Percentiles rank a stretch among this genome's conserved stretches.
Conservation (phyloP, 202 grass and related monocot species). For the Schoenoplectus triqueter region DNA sequence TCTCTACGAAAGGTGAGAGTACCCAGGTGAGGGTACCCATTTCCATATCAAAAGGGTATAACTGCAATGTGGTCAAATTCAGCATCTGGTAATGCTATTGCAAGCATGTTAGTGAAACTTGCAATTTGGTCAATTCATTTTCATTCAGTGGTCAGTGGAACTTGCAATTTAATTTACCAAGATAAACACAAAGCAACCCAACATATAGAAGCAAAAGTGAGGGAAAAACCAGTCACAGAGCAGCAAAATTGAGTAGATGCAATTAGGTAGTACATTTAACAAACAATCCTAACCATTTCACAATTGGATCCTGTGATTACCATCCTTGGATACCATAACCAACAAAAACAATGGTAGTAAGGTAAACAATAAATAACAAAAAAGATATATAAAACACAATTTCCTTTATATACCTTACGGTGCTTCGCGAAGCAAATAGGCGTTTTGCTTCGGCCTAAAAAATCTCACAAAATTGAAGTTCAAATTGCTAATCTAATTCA, state of each 20-base stretch:
- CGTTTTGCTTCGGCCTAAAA: too few relatives aligned
- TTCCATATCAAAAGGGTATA: not conserved
- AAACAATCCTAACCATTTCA: not conserved
- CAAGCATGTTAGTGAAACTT: slow-evolving; percentile 5
- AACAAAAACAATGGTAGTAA: slow-evolving; percentile 2
- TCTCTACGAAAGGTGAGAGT: not conserved
- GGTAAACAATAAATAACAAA: not conserved
- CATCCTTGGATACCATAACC: not conserved
- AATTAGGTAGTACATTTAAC: not conserved
- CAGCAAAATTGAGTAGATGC: not conserved
- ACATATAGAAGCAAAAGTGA: not conserved
- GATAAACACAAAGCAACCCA: slow-evolving; percentile 8
- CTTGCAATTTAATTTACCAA: not conserved
- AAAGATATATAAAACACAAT: too few relatives aligned
- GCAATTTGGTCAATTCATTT: not conserved
- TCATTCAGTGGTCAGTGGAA: too few relatives aligned
- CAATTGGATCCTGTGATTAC: not conserved
- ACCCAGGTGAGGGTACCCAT: not conserved
- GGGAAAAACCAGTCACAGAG: not conserved
- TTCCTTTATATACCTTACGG: too few relatives aligned
- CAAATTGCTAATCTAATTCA: too few relatives aligned
- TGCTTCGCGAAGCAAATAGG: too few relatives aligned
- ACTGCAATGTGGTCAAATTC: slow-evolving; percentile 11
- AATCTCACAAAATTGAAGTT: too few relatives aligned
- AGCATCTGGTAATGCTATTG: not conserved